phyloP scores from a whole-genome alignment of 768 basidiomycete species.

The Gelatoporia subvermispora region DNA sequence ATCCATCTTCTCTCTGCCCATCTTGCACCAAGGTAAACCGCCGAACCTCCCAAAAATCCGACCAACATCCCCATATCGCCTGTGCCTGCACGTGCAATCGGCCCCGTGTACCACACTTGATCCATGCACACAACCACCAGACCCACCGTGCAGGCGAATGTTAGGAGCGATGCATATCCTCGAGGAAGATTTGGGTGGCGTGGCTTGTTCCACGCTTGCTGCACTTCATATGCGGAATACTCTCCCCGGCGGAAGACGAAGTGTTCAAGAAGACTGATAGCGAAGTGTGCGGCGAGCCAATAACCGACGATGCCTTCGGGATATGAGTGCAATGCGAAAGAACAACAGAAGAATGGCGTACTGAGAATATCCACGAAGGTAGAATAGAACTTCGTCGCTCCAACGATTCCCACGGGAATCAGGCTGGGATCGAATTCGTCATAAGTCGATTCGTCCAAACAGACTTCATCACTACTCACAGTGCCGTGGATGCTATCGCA shows the following conservation, averaged over 20 bases:
- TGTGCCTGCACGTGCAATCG: conserved; percentile 38
- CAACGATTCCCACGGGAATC: conserved; percentile 43
- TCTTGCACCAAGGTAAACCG: conserved; percentile 13
- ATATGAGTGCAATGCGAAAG: too few relatives aligned
- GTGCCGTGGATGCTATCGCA: conserved; percentile 38
- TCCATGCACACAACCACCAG: conserved; percentile 43
- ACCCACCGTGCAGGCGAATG: conserved; percentile 33
- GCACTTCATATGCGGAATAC: conserved; percentile 31
- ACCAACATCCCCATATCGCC: conserved; percentile 44
- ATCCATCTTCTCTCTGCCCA: conserved; percentile 10
- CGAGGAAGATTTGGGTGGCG: conserved; percentile 30
- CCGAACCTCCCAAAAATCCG: conserved; percentile 16
- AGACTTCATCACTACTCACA: conserved; percentile 26
- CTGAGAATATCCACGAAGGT: conserved; percentile 41
- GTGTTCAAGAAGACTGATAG: conserved; percentile 39
- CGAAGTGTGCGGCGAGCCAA: conserved; percentile 34
- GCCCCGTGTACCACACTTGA: conserved; percentile 46
- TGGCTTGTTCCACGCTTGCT: conserved; percentile 32
- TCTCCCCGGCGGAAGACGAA: conserved; percentile 34
- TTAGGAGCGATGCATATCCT: conserved; percentile 35
- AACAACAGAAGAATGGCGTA: too few relatives aligned
- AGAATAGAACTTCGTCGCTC: conserved; percentile 37
- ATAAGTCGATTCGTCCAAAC: not conserved
- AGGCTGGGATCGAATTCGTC: conserved; percentile 22
- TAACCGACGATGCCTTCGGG: conserved; percentile 46